Evolutionary conservation across 345 rosid genomes (phyloP), one percentile per base, ranked within the genome.

Genomic region (Xanthoceras sorbifolium): DNA sequence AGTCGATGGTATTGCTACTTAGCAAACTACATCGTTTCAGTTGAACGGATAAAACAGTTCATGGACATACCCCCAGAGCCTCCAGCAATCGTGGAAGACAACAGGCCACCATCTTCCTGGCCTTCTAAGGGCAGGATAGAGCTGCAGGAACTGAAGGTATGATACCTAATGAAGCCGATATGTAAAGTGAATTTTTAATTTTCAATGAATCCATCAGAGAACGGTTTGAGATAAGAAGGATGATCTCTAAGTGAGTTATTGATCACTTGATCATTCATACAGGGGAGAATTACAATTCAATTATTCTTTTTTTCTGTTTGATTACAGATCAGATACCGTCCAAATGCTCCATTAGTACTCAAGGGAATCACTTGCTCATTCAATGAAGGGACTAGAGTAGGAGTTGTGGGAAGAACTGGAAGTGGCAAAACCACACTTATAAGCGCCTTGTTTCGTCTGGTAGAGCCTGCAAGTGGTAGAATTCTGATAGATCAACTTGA

Each of bases 401-500:
- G 98, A 65, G 92, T 94, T 48, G 98, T 94, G 14, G 98, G 97
- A 66, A 86, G 98, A 67, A 93, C 98, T 0, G 97, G 97, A 83
- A 94, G 98, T 28, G 98, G 97, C 20, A 94, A 94, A 86, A 88
- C 95, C 6, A 93, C 98, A 1, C 80, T 94, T 9, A 93, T 94
- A 81, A 90, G 94, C 71, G 96, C 98, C 0, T 83, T 95, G 83
- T 95, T 95, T 81, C 94, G 93, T 8, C 81, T 95, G 61, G 97
- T 95, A 5, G 98, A 95, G 79, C 92, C 97, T 48, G 87, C 87
- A 77, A 80, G 90, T 64, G 98, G 98, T 17, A 80, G 68, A 67
- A 90, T 94, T 63, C 81, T 85, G 55, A 86, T 94, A 12, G 98
- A 93, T 78, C 92, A 88, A 64, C 81, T 93, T 71, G 93, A 95